phyloP scores from a whole-genome alignment of 2,329 filamentous ascomycete species.

The Ilyonectria robusta region DNA sequence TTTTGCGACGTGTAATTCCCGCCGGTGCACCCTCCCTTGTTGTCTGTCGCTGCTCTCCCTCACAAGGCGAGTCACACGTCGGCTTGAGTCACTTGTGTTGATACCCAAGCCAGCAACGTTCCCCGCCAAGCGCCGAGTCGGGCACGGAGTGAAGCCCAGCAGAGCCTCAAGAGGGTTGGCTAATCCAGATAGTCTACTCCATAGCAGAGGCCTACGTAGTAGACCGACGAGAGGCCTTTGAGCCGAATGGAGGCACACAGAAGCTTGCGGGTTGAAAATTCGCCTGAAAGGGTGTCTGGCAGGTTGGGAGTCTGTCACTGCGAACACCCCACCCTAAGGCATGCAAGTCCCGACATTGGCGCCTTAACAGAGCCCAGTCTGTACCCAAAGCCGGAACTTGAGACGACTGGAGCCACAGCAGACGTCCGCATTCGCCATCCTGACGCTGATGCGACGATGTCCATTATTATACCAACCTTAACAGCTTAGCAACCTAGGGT shows the following conservation, averaged over 20 bases:
- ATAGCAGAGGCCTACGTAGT: constrained; percentile 3
- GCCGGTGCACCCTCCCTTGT: neutral
- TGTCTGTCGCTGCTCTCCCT: neutral
- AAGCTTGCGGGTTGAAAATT: constrained; percentile 17
- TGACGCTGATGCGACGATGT: constrained; percentile 21
- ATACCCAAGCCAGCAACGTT: constrained; percentile 29
- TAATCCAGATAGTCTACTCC: constrained; percentile 12
- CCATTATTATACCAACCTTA: constrained; percentile 24
- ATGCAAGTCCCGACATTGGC: constrained; percentile 23
- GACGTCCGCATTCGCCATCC: constrained; percentile 28
- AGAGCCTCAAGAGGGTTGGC: constrained; percentile 28
- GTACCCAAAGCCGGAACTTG: constrained; percentile 22
- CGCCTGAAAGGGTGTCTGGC: constrained; percentile 13
- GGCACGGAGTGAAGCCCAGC: constrained; percentile 28
- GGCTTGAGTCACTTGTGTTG: constrained; percentile 18
- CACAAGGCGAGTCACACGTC: constrained; percentile 3
- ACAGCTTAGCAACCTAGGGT: constrained; percentile 15
- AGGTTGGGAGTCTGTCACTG: constrained; percentile 11
- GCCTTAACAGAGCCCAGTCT: constrained; percentile 30
- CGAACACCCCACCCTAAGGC: constrained; percentile 20
- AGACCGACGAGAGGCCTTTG: constrained; percentile 16
- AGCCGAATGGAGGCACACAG: constrained; percentile 14
- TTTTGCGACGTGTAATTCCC: constrained; percentile 12
- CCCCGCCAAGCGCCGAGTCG: constrained; percentile 22
- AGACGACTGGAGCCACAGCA: constrained; percentile 26